Evolutionary conservation across 1,139 yeast genomes (phyloP).

Genomic region (Saccharomycopsis hybrid): DNA sequence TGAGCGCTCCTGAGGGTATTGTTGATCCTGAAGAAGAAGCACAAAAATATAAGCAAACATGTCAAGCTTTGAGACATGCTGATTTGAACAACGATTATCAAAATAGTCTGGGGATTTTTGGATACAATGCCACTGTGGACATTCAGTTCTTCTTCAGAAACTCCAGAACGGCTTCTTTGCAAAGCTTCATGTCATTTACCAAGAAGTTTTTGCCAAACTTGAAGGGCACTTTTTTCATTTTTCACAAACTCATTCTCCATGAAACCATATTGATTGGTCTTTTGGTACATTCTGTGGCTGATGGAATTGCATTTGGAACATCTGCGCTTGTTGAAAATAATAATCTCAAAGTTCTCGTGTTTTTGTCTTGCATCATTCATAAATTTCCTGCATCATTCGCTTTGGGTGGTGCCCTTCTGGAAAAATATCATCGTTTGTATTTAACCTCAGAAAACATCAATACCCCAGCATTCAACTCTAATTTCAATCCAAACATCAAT

Average conservation of each 20-base stretch:
- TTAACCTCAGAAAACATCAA: not conserved
- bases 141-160: not conserved
- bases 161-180: not conserved
- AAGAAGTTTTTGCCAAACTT: no score
- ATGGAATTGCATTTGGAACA: constrained; percentile 71
- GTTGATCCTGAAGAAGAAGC: constrained; percentile 3
- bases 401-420: constrained; percentile 49
- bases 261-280: constrained; percentile 39
- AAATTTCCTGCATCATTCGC: constrained; percentile 76
- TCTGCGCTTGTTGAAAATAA: constrained; percentile 42
- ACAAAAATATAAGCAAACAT: not conserved
- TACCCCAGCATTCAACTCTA: not conserved
- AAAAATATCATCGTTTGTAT: constrained; percentile 26
- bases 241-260: constrained; percentile 3
- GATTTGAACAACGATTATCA: not conserved
- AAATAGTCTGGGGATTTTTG: not conserved
- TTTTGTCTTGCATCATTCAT: constrained; percentile 59
- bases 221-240: not conserved
- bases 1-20: constrained; percentile 14
- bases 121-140: not conserved
- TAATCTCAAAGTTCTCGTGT: constrained; percentile 45
- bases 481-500: not conserved
- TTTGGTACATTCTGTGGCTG: constrained; percentile 61
- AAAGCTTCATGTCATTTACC: not conserved
- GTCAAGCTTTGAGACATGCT: no score